A percentile compares a stretch with the other conserved stretches of the same genome.
Conservation (phyloP, 2,329 filamentous ascomycete species). For the Graphiopsis chlorocephala region DNA sequence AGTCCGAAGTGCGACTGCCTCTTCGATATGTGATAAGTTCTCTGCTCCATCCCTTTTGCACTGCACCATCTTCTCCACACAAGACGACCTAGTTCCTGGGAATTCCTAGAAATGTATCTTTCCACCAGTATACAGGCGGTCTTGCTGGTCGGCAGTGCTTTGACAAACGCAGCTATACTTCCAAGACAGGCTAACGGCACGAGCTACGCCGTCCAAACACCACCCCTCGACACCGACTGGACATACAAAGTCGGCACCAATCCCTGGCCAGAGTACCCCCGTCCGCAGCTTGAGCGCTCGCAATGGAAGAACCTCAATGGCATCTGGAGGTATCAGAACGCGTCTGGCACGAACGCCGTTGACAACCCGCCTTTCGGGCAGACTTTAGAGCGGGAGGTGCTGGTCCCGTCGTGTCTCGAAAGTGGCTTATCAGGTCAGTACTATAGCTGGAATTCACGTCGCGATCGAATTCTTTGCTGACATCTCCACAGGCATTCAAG, state of each 20-base stretch:
- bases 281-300: slow-evolving; percentile 51
- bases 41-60: neutral
- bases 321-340: slow-evolving; percentile 53
- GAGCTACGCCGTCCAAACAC: slow-evolving; percentile 13
- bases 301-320: slow-evolving; percentile 54
- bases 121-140: neutral
- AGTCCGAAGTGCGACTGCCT: neutral
- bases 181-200: slow-evolving; percentile 16
- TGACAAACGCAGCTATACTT: slow-evolving; percentile 1
- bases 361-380: slow-evolving; percentile 45
- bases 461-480: neutral
- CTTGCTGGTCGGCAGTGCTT: neutral
- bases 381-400: slow-evolving; percentile 43
- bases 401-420: slow-evolving; percentile 55
- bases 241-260: slow-evolving; percentile 48
- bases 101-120: neutral
- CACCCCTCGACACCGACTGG: slow-evolving; percentile 46
- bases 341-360: slow-evolving; percentile 35
- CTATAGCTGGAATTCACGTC: neutral
- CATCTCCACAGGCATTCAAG: slow-evolving; percentile 24
- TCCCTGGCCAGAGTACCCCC: slow-evolving; percentile 54
- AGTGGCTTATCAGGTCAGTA: slow-evolving; percentile 49
- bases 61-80: neutral
- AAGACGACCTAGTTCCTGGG: neutral
- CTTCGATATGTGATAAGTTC: neutral